Evolutionary conservation across 768 basidiomycete genomes (phyloP).

Genomic region (Rhodotorula toruloides): DNA sequence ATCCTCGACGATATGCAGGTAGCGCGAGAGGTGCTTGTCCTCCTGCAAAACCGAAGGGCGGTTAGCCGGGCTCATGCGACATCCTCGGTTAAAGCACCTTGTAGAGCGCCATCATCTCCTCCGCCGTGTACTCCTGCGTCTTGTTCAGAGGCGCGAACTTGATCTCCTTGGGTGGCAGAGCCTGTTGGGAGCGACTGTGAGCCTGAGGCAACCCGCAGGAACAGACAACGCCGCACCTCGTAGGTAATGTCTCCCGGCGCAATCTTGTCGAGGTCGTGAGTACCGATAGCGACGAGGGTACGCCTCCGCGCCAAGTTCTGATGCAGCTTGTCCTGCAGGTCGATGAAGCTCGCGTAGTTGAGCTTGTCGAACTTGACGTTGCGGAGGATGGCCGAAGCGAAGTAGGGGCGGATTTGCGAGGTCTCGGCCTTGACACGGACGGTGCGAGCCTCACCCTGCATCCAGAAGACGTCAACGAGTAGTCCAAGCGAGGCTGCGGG

Average conservation of each 20-base stretch:
- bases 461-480: too few relatives aligned
- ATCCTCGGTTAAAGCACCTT: conserved; percentile 57
- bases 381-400: conserved; percentile 84
- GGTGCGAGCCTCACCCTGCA: conserved; percentile 51
- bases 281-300: conserved; percentile 91
- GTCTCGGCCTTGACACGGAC: conserved; percentile 72
- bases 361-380: conserved; percentile 79
- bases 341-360: conserved; percentile 95
- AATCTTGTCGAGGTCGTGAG: conserved; percentile 90
- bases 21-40: conserved; percentile 83
- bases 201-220: not conserved
- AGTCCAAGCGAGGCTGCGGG: conserved; percentile 55
- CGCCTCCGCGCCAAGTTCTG: conserved; percentile 87
- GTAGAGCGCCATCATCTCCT: conserved; percentile 86
- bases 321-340: conserved; percentile 98
- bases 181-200: conserved; percentile 1
- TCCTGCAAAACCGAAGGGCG: conserved; percentile 52
- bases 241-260: conserved; percentile 49
- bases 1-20: conserved; percentile 86
- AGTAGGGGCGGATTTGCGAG: conserved; percentile 75
- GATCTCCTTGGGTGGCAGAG: conserved; percentile 71
- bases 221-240: conserved; percentile 18
- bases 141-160: conserved; percentile 85
- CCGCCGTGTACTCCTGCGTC: conserved; percentile 69
- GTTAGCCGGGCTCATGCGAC: too few relatives aligned